Percentiles rank a stretch among this genome's conserved stretches.
These are phyloP conservation scores for Penicillium freii DNA, from an alignment of 2,329 filamentous ascomycete genomes.

Conservation along the genomic window DNA sequence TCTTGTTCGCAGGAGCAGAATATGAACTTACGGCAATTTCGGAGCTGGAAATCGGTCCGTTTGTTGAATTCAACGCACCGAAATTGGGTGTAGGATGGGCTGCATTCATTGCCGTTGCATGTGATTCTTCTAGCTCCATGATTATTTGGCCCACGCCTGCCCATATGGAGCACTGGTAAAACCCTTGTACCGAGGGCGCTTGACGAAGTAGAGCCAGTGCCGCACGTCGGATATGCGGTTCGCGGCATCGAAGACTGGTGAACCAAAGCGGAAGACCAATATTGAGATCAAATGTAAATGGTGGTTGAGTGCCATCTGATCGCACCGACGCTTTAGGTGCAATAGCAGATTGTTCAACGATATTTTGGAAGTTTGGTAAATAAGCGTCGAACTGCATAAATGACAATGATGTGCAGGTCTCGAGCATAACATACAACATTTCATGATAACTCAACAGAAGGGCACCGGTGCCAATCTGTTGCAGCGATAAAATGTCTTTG, in stretches of 20 bases:
- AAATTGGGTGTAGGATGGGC: not conserved
- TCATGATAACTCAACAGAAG: slow-evolving; percentile 28
- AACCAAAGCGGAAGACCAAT: slow-evolving; percentile 34
- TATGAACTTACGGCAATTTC: not conserved
- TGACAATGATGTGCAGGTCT: slow-evolving; percentile 21
- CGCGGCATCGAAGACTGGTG: slow-evolving; percentile 32
- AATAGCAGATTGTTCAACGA: slow-evolving; percentile 28
- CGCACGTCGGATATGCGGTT: slow-evolving; percentile 30
- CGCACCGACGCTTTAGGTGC: slow-evolving; percentile 19
- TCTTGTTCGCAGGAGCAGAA: not conserved
- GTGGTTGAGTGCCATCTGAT: slow-evolving; percentile 27
- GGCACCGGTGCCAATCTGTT: slow-evolving; percentile 20
- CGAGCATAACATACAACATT: slow-evolving; percentile 24
- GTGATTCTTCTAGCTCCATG: slow-evolving; percentile 33
- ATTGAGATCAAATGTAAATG: slow-evolving; percentile 34
- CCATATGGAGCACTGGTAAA: slow-evolving; percentile 22
- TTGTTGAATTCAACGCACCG: not conserved
- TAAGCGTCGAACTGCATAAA: slow-evolving; percentile 24
- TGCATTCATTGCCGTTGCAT: slow-evolving; percentile 9
- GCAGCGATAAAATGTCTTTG: slow-evolving; percentile 7
- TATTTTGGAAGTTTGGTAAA: slow-evolving; percentile 26
- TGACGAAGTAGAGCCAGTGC: slow-evolving; percentile 29
- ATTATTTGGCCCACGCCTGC: slow-evolving; percentile 23
- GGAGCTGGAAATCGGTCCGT: not conserved
- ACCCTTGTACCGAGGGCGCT: slow-evolving; percentile 30